Conservation (phyloP, 495 filamentous ascomycete species). For the Cryomyces minteri region DNA sequence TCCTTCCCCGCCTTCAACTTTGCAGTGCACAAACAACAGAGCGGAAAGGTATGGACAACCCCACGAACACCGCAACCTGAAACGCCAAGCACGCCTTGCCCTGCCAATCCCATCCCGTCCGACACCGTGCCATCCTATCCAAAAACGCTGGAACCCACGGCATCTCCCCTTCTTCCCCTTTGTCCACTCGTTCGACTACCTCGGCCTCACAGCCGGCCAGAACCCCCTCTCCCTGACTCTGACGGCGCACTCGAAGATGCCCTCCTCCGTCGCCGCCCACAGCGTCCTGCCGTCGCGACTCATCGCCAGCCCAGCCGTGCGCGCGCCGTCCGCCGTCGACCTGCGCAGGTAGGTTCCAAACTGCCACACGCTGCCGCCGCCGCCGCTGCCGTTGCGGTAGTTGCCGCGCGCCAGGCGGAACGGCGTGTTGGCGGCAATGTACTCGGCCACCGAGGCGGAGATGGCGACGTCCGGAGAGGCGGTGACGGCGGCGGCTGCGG, state of each 20-base stretch:
- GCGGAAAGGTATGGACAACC: too few species aligned
- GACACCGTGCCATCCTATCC: too few species aligned
- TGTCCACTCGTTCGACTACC: slow-evolving; percentile 2
- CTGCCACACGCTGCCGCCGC: background rate
- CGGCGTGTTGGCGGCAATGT: background rate
- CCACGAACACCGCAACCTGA: too few species aligned
- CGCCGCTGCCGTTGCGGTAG: background rate
- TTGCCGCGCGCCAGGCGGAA: background rate
- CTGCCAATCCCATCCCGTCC: too few species aligned
- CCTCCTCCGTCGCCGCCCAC: slow-evolving; percentile 19
- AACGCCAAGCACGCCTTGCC: too few species aligned
- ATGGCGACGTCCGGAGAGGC: background rate
- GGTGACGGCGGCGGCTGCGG: background rate
- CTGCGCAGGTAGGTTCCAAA: background rate
- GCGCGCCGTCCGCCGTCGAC: slow-evolving; percentile 8
- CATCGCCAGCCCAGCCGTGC: slow-evolving; percentile 22
- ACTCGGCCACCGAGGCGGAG: background rate
- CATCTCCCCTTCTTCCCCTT: background rate
- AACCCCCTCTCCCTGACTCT: slow-evolving; percentile 17
- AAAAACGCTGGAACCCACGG: too few species aligned
- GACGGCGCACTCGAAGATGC: slow-evolving; percentile 19
- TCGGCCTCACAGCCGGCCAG: slow-evolving; percentile 12
- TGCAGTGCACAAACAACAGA: too few species aligned
- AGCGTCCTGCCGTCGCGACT: slow-evolving; percentile 19
- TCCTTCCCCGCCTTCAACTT: too few species aligned